Percentiles rank a stretch among this genome's conserved stretches.
phyloP scores from a whole-genome alignment of 257 asterid species.

The Forsythia suspensa region DNA sequence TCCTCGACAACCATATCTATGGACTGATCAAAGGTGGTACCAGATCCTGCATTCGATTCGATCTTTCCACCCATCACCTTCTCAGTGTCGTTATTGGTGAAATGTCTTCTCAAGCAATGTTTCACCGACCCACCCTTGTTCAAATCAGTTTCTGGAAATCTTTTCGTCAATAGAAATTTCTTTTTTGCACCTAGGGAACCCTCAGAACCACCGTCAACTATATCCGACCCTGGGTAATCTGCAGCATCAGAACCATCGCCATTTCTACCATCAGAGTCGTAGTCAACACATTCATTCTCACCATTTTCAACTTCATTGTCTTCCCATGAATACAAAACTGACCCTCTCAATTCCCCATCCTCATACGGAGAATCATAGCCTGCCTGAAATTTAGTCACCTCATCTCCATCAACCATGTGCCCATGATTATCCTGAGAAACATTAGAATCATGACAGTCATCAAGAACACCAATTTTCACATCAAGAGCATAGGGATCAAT shows the following conservation, averaged over 20 bases:
- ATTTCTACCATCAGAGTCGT: slow-evolving; percentile 76
- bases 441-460: slow-evolving; percentile 37
- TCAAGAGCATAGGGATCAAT: slow-evolving; percentile 27
- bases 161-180: slow-evolving; percentile 26
- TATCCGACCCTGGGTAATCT: slow-evolving; percentile 49
- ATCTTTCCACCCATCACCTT: slow-evolving; percentile 40
- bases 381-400: slow-evolving; percentile 33
- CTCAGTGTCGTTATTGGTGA: slow-evolving; percentile 32
- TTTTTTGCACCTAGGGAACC: slow-evolving; percentile 47
- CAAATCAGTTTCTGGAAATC: slow-evolving; percentile 28
- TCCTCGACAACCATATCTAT: slow-evolving; percentile 35
- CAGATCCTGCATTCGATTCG: slow-evolving; percentile 56
- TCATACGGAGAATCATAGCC: slow-evolving; percentile 87
- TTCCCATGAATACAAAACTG: slow-evolving; percentile 57
- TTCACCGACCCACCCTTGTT: slow-evolving; percentile 26
- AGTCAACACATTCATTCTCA: slow-evolving; percentile 64
- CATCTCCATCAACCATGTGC: slow-evolving; percentile 30
- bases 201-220: slow-evolving; percentile 62
- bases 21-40: slow-evolving; percentile 45
- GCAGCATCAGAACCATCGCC: slow-evolving; percentile 56
- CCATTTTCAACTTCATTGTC: slow-evolving; percentile 48
- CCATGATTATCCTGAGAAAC: slow-evolving; percentile 39
- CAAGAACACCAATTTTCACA: slow-evolving; percentile 32
- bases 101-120: slow-evolving; percentile 31
- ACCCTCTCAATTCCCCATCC: slow-evolving; percentile 87